A percentile compares a stretch with the other conserved stretches of the same genome.
phyloP scores from a whole-genome alignment of 306 rosid species.

The Cicer yamashitae region DNA sequence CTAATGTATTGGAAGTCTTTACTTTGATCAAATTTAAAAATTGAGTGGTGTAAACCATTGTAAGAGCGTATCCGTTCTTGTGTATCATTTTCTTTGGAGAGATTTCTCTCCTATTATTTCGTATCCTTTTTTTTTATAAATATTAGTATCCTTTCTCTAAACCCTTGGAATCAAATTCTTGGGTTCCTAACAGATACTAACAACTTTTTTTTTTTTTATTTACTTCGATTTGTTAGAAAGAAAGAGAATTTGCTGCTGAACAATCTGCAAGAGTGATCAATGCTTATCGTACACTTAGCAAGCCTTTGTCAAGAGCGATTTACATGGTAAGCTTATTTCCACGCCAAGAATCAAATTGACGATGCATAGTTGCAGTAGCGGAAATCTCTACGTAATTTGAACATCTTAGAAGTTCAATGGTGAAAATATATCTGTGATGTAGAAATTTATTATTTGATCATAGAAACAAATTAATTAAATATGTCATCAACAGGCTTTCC shows the following conservation, averaged over 20 bases:
- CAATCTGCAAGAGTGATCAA: conserved; percentile 93
- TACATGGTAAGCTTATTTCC: conserved; percentile 68
- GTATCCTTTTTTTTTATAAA: no score
- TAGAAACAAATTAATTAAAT: conserved; percentile 16
- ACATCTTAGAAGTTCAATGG: conserved; percentile 36
- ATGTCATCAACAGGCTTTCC: neutral
- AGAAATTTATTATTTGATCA: conserved; percentile 18
- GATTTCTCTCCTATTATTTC: no score
- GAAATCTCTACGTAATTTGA: conserved; percentile 14
- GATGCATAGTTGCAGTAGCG: conserved; percentile 13
- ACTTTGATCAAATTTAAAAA: no score
- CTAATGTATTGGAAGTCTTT: no score
- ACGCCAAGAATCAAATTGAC: conserved; percentile 15
- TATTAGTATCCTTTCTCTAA: no score
- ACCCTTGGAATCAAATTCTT: no score
- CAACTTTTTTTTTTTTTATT: conserved; percentile 19
- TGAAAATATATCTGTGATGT: conserved; percentile 5
- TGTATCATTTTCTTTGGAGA: no score
- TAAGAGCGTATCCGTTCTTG: no score
- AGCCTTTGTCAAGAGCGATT: conserved; percentile 79
- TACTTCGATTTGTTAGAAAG: conserved; percentile 60
- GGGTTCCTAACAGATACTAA: conserved; percentile 1
- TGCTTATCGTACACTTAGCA: conserved; percentile 80
- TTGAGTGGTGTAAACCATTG: no score
- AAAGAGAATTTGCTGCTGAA: conserved; percentile 86